phyloP scores from a whole-genome alignment of 2,329 filamentous ascomycete genomes.

The Colletotrichum sp. region DNA sequence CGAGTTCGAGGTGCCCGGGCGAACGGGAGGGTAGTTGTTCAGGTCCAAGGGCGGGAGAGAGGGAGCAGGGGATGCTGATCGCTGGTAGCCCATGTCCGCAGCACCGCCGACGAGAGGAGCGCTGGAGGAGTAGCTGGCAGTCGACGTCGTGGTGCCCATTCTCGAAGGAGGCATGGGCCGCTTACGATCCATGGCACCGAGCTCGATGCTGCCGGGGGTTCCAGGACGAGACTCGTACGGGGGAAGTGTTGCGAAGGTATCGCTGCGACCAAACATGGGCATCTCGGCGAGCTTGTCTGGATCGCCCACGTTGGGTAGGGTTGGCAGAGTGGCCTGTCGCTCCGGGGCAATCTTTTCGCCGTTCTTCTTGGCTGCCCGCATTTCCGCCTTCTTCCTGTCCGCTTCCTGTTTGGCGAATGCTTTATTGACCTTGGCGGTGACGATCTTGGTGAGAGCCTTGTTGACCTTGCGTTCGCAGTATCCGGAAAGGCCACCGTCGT shows the following conservation, averaged over 20 bases:
- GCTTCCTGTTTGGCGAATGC: constrained; percentile 81
- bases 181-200: constrained; percentile 57
- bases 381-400: constrained; percentile 57
- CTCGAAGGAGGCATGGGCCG: constrained; percentile 49
- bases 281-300: constrained; percentile 61
- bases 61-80: constrained; percentile 41
- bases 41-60: constrained; percentile 37
- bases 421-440: constrained; percentile 86
- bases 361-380: constrained; percentile 57
- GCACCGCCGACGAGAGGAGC: constrained; percentile 66
- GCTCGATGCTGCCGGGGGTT: constrained; percentile 58
- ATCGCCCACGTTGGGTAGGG: constrained; percentile 53
- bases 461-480: constrained; percentile 96
- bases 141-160: constrained; percentile 60
- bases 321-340: constrained; percentile 72
- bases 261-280: constrained; percentile 64
- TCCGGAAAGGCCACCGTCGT: constrained; percentile 79
- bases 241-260: constrained; percentile 67
- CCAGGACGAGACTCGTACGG: constrained; percentile 65
- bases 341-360: constrained; percentile 54
- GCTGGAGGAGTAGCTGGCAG: constrained; percentile 67
- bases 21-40: constrained; percentile 32
- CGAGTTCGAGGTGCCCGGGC: constrained; percentile 40
- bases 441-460: constrained; percentile 81
- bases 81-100: constrained; percentile 62